Evolutionary conservation across 805 yeast species (phyloP), one percentile per base, ranked within the genome.

Genomic region (Pichia ethanolica): DNA sequence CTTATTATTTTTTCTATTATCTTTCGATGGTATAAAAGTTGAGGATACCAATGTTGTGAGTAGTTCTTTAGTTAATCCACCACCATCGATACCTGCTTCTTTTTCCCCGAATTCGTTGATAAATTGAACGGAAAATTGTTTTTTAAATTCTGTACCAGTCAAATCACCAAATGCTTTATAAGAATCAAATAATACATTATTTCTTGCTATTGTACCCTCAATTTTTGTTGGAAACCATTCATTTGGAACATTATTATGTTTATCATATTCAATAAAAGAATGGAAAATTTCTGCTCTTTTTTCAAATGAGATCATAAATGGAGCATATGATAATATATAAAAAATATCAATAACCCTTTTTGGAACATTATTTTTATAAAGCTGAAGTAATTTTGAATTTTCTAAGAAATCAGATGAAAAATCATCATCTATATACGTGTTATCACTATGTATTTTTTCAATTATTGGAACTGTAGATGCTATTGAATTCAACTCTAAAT

Each of bases 21-120:
- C 58, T 14, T 49, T 50, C 0, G 63, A 56, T n/a, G 72, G 67
- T 33, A 71, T 67, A 58, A 91, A 87, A 0, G 86, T 90, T 54
- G 85, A 87, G 5, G 69, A 70, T 3, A 83, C 78, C 0, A 89
- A 81, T 45, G 83, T 72, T 3, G 91, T 89, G 48, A 91, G 68
- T 54, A 93, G 81, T 59, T 91, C 99, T 63, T 91, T 90, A 0
- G 97, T 90, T 27, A 91, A 71, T 1, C 99, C 99, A 11, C 98
- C 99, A 7, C 99, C 99, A 64, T 91, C 99, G 40, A 91, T 84
- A 1, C 99, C 99, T 0, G 83, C 89, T 62, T 91, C 98, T 30
- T 46, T 54, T 35, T 71, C 77, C 2, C 90, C 95, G 66, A 82
- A 79, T 49, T 84, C 77, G 58, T 87, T 86, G 36, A 71, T 70